These are phyloP conservation scores for Pelargonium myrrhifolium DNA, from an alignment of 441 rosid genomes.

Conservation along the genomic window DNA sequence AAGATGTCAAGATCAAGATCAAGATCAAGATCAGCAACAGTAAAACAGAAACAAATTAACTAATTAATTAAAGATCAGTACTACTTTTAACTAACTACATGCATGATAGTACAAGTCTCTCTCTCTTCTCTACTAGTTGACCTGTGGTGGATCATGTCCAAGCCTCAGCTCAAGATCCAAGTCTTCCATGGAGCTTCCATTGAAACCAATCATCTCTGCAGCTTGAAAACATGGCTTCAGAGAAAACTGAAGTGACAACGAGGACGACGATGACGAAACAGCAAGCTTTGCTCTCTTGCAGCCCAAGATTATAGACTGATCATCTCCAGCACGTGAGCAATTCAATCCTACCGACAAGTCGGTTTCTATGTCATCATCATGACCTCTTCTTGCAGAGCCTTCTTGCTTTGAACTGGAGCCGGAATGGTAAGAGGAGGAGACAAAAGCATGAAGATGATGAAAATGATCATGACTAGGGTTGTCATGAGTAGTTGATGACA, in stretches of 20 bases:
- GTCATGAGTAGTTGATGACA: neutral
- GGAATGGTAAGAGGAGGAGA: neutral
- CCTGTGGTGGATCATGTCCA: constrained; percentile 38
- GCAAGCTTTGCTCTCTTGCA: constrained; percentile 28
- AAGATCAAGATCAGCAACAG: neutral
- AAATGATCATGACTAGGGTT: too few relatives aligned
- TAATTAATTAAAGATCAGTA: neutral
- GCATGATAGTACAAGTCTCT: too few relatives aligned
- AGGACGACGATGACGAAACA: constrained; percentile 23
- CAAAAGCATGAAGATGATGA: too few relatives aligned
- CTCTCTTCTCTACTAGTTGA: constrained; percentile 27
- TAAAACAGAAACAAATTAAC: neutral
- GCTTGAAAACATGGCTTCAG: constrained; percentile 19
- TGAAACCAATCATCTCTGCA: constrained; percentile 27
- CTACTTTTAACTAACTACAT: neutral
- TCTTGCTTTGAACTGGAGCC: too few relatives aligned
- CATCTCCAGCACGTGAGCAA: neutral
- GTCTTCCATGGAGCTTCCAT: constrained; percentile 38
- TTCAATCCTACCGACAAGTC: constrained; percentile 40
- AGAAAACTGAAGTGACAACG: neutral
- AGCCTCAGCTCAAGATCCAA: constrained; percentile 96
- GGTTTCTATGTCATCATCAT: constrained; percentile 23
- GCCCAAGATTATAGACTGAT: too few relatives aligned
- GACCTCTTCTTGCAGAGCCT: neutral
- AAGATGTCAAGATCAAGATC: neutral